Evolutionary conservation across 768 basidiomycete genomes (phyloP).

Genomic region (Lyophyllum shimeji): DNA sequence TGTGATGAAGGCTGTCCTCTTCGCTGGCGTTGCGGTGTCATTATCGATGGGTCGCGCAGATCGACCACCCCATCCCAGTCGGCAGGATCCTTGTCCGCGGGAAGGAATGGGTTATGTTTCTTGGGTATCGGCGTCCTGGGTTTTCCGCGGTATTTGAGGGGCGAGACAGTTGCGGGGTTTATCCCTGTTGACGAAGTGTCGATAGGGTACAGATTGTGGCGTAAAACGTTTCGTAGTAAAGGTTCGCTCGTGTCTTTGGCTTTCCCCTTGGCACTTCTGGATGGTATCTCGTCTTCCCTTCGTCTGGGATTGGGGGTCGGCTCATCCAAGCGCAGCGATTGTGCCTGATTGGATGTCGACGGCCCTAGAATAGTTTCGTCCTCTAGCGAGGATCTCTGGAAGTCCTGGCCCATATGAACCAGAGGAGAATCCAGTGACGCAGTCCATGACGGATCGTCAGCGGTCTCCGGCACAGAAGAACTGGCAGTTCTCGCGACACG

Average conservation of each 20-base stretch:
- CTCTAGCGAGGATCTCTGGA: slow-evolving; percentile 53
- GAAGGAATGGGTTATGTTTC: slow-evolving; percentile 60
- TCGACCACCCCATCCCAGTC: slow-evolving; percentile 79
- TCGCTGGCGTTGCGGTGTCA: slow-evolving; percentile 42
- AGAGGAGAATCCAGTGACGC: slow-evolving; percentile 74
- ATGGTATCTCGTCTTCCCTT: slow-evolving; percentile 10
- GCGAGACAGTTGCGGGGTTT: slow-evolving; percentile 37
- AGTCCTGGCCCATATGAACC: slow-evolving; percentile 60
- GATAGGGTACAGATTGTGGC: slow-evolving; percentile 46
- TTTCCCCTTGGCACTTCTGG: slow-evolving; percentile 44
- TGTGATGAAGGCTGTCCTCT: slow-evolving; percentile 9
- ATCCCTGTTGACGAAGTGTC: slow-evolving; percentile 37
- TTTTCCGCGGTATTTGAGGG: slow-evolving; percentile 51
- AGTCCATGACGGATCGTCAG: slow-evolving; percentile 67
- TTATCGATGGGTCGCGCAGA: slow-evolving; percentile 53
- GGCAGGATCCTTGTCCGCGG: slow-evolving; percentile 44
- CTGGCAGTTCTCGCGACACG: slow-evolving; percentile 35
- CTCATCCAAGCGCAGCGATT: slow-evolving; percentile 20
- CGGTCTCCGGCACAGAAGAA: slow-evolving; percentile 36
- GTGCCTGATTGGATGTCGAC: slow-evolving; percentile 14
- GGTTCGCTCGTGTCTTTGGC: slow-evolving; percentile 40
- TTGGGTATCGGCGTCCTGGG: slow-evolving; percentile 58
- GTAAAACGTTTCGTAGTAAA: slow-evolving; percentile 49
- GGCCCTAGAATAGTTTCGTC: slow-evolving; percentile 27
- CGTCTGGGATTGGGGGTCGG: slow-evolving; percentile 18